phyloP scores from a whole-genome alignment of 2,329 filamentous ascomycete genomes.

The Stemphylium vesicarium region DNA sequence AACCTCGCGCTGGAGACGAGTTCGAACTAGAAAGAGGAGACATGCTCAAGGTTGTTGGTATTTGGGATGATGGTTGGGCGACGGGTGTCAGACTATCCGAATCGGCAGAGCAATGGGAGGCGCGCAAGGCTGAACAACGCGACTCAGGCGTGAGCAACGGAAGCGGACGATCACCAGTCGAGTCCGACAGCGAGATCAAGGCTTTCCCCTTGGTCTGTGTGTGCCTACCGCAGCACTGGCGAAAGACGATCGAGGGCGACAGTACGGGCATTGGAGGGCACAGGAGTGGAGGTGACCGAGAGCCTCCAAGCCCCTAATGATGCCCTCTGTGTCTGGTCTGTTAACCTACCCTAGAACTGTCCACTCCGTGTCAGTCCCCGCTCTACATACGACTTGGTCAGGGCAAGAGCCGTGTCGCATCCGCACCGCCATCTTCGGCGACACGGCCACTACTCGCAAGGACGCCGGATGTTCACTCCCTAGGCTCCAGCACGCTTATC shows the following conservation, averaged over 20 bases:
- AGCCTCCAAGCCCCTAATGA: conserved; percentile 39
- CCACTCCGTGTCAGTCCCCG: conserved; percentile 19
- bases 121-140: conserved; percentile 75
- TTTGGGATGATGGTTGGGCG: conserved; percentile 99
- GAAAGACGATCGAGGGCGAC: conserved; percentile 94
- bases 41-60: conserved; percentile 97
- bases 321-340: conserved; percentile 17
- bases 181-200: conserved; percentile 80
- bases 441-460: conserved; percentile 27
- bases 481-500: conserved; percentile 41
- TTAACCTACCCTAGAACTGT: conserved; percentile 38
- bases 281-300: conserved; percentile 44
- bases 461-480: conserved; percentile 28
- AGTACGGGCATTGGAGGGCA: conserved; percentile 39
- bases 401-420: conserved; percentile 11
- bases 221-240: conserved; percentile 93
- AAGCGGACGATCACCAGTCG: conserved; percentile 53
- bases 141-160: conserved; percentile 93
- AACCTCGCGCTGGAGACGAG: conserved; percentile 90
- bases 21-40: conserved; percentile 93
- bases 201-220: conserved; percentile 97
- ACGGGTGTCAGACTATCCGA: conserved; percentile 86
- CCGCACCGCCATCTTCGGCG: conserved; percentile 9
- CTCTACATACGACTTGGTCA: conserved; percentile 6
- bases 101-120: conserved; percentile 87